These are phyloP conservation scores for Podospora conica DNA, from an alignment of 495 filamentous ascomycete genomes.

Conservation along the genomic window DNA sequence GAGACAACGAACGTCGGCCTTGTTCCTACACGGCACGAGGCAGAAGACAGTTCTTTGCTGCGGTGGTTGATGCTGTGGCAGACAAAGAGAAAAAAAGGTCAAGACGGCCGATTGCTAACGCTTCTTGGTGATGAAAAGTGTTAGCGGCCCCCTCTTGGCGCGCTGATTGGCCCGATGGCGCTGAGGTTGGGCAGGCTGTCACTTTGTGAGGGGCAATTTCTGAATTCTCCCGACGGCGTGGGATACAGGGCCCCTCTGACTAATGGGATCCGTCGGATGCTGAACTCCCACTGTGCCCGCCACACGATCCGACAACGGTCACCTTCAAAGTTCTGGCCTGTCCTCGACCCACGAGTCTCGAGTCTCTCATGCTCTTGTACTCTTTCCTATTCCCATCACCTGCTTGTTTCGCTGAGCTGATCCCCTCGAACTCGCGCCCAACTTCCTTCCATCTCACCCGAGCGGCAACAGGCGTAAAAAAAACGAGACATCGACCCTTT, in stretches of 20 bases:
- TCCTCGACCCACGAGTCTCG: slow-evolving; percentile 1
- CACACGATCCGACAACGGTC: slow-evolving; percentile 4
- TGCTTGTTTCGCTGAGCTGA: background rate
- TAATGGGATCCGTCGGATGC: slow-evolving; percentile 13
- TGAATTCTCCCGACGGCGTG: slow-evolving; percentile 25
- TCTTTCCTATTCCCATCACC: background rate
- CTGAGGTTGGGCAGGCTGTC: slow-evolving; percentile 5
- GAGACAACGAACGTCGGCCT: too few relatives aligned
- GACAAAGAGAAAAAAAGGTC: background rate
- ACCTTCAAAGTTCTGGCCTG: slow-evolving; percentile 2
- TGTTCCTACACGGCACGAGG: too few relatives aligned
- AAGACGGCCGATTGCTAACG: slow-evolving; percentile 20
- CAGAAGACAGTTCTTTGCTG: background rate
- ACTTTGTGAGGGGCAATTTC: slow-evolving; percentile 22
- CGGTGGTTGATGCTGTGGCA: slow-evolving; percentile 3
- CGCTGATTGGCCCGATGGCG: slow-evolving; percentile 17
- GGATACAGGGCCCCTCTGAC: slow-evolving; percentile 18
- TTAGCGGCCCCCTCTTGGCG: slow-evolving; percentile 5
- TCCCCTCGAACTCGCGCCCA: background rate
- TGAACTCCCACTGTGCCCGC: background rate
- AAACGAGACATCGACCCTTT: background rate
- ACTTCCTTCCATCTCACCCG: background rate
- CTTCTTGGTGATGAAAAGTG: slow-evolving; percentile 23
- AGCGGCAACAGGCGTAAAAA: background rate
- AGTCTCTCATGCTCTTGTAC: background rate